A percentile compares a stretch with the other conserved stretches of the same genome.
These are phyloP conservation scores for Nitzschia palea DNA, from an alignment of 108 stramenopile genomes.

Conservation along the genomic window DNA sequence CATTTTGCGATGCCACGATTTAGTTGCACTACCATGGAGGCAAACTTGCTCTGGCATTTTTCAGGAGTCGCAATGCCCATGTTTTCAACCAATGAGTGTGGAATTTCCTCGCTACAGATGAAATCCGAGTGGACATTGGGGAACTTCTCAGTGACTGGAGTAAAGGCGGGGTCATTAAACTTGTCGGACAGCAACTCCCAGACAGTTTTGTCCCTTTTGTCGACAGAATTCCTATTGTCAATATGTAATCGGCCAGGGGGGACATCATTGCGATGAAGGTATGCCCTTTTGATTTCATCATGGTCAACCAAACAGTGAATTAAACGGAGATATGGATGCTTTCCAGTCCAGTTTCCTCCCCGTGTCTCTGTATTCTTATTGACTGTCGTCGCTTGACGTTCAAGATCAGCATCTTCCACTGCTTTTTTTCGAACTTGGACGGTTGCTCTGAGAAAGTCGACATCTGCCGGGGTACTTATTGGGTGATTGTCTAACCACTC, in stretches of 20 bases:
- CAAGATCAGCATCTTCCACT: too few species aligned
- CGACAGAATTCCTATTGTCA: too few species aligned
- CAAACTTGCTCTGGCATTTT: neutral
- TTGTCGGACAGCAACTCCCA: neutral
- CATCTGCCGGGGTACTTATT: too few species aligned
- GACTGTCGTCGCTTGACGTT: too few species aligned
- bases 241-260: too few species aligned
- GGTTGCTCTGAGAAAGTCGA: too few species aligned
- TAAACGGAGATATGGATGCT: neutral
- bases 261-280: neutral
- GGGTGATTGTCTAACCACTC: too few species aligned
- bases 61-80: neutral
- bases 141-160: neutral
- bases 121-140: neutral
- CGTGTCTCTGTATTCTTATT: too few species aligned
- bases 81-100: neutral
- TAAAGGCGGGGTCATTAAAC: neutral
- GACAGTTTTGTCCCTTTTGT: too few species aligned
- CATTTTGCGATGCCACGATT: neutral
- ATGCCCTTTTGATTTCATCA: neutral
- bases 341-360: neutral
- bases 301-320: neutral
- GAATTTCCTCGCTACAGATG: neutral
- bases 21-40: neutral
- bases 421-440: too few species aligned